These are phyloP conservation scores for Crotalaria pallida DNA, from an alignment of 306 rosid genomes.

Conservation along the genomic window DNA sequence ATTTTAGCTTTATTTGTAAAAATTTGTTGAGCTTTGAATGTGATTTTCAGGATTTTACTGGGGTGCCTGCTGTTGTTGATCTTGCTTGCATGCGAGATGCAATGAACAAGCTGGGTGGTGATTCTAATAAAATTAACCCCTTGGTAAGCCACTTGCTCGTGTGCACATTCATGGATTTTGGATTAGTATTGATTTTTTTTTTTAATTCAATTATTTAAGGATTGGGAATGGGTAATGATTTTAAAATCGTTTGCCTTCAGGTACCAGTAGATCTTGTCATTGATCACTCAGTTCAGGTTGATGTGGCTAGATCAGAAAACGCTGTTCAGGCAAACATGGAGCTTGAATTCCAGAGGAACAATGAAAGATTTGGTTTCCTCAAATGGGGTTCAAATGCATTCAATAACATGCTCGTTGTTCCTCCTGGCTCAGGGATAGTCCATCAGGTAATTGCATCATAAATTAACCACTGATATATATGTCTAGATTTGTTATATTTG, in stretches of 20 bases:
- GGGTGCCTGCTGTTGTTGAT: slow-evolving; percentile 97
- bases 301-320: slow-evolving; percentile 87
- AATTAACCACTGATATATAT: background rate
- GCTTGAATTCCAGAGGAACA: slow-evolving; percentile 77
- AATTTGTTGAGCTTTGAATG: slow-evolving; percentile 14
- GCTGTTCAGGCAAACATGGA: slow-evolving; percentile 95
- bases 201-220: background rate
- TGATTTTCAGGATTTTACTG: slow-evolving; percentile 81
- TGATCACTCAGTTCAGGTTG: slow-evolving; percentile 98
- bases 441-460: slow-evolving; percentile 66
- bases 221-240: background rate
- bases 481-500: background rate
- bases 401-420: slow-evolving; percentile 91
- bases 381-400: slow-evolving; percentile 95
- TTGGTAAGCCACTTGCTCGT: slow-evolving; percentile 49
- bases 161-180: slow-evolving; percentile 1
- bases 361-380: slow-evolving; percentile 87
- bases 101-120: slow-evolving; percentile 86
- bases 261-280: slow-evolving; percentile 97
- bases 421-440: slow-evolving; percentile 96
- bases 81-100: slow-evolving; percentile 99
- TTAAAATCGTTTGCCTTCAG: slow-evolving; percentile 36
- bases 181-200: background rate
- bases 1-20: background rate
- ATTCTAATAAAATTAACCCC: slow-evolving; percentile 90